Conservation (phyloP, 768 basidiomycete species). For the Tylopilus rubrobrunneus region DNA sequence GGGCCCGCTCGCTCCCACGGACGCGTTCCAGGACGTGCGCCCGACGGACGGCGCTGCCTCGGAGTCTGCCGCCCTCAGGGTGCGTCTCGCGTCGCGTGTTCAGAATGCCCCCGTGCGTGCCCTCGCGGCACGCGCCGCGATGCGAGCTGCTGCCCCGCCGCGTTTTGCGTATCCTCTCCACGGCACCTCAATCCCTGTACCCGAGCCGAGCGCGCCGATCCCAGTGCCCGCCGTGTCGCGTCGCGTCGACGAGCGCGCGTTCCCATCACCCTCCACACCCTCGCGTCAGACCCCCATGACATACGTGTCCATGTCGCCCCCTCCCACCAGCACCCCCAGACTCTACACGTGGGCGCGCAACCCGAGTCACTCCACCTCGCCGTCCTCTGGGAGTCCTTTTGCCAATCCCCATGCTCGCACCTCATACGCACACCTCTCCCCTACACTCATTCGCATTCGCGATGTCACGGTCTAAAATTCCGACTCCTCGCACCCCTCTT, state of each 20-base stretch:
- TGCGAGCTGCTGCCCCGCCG: background rate
- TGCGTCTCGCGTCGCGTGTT: conserved; percentile 19
- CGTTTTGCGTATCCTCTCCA: conserved; percentile 2
- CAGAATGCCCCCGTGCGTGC: background rate
- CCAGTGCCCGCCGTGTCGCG: conserved; percentile 26
- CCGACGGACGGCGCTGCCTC: conserved; percentile 10
- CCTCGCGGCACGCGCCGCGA: background rate
- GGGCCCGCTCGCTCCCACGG: conserved; percentile 45
- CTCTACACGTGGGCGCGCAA: conserved; percentile 51
- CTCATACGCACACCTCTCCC: conserved; percentile 53
- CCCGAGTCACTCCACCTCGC: conserved; percentile 34
- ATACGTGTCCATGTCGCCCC: conserved; percentile 44
- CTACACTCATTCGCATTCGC: conserved; percentile 44
- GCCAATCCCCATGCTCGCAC: conserved; percentile 57
- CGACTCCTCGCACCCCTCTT: background rate
- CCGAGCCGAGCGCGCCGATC: conserved; percentile 27
- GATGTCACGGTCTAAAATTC: conserved; percentile 30
- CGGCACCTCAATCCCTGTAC: conserved; percentile 9
- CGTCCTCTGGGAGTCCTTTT: conserved; percentile 42
- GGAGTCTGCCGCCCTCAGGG: conserved; percentile 17
- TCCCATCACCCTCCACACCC: conserved; percentile 30
- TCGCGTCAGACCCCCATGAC: conserved; percentile 27
- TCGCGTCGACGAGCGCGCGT: conserved; percentile 21
- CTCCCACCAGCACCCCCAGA: conserved; percentile 53
- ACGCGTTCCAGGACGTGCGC: conserved; percentile 30